A percentile compares a stretch with the other conserved stretches of the same genome.
Conservation (phyloP, 169 alveolate species). For the Babesia caballi region DNA sequence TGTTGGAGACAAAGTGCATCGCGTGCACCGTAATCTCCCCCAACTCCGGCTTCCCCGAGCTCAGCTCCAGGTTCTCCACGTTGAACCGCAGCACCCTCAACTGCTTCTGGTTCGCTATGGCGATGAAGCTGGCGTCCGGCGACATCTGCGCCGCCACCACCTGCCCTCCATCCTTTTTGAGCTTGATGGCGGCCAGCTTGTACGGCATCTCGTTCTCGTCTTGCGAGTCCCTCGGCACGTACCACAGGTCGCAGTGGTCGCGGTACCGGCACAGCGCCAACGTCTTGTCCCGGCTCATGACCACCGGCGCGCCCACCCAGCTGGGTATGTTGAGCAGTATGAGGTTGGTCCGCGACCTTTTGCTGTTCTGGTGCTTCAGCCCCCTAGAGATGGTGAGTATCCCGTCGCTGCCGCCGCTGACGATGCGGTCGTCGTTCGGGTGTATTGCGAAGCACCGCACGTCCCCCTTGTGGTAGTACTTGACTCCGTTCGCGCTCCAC, state of each 20-base stretch:
- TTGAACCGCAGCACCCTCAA: conserved; percentile 11
- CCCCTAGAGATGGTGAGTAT: conserved; percentile 30
- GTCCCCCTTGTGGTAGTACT: conserved; percentile 42
- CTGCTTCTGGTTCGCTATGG: conserved; percentile 45
- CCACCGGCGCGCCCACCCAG: conserved; percentile 41
- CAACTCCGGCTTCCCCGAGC: conserved; percentile 1
- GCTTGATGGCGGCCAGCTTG: conserved; percentile 40
- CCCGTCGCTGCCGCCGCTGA: conserved; percentile 50
- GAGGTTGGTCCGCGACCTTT: conserved; percentile 26
- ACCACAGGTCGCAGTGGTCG: conserved; percentile 65
- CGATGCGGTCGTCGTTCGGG: conserved; percentile 39
- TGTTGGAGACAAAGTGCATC: conserved; percentile 34
- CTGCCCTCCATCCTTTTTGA: conserved; percentile 45
- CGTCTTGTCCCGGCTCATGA: conserved; percentile 39
- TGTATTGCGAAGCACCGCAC: conserved; percentile 37
- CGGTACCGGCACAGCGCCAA: conserved; percentile 38
- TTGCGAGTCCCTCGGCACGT: conserved; percentile 31
- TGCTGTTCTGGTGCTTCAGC: conserved; percentile 30
- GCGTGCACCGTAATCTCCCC: conserved; percentile 8
- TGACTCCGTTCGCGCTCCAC: conserved; percentile 57
- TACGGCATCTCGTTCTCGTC: conserved; percentile 37
- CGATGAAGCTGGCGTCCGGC: conserved; percentile 42
- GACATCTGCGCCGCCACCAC: conserved; percentile 38
- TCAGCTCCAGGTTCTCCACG: conserved; percentile 24
- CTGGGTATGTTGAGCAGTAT: conserved; percentile 38